A percentile compares a stretch with the other conserved stretches of the same genome.
Conservation (phyloP, 306 rosid genomes). For the Prunus davidiana region DNA sequence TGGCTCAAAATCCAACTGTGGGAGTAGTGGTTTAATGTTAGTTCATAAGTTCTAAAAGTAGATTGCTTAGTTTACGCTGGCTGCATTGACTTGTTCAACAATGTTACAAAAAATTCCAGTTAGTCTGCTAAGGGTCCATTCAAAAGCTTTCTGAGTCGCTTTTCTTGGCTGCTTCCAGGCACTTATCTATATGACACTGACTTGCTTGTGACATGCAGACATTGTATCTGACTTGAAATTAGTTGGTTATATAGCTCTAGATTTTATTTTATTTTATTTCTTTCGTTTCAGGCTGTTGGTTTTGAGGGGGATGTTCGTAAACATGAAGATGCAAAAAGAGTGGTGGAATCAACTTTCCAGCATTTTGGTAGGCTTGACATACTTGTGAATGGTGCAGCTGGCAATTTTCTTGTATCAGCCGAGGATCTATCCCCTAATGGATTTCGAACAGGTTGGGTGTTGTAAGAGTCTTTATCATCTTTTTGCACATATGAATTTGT, state of each 20-base stretch:
- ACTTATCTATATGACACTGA: not conserved
- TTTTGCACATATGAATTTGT: not conserved
- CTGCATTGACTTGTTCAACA: not conserved
- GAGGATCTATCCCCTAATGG: conserved; percentile 97
- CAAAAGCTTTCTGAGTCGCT: not conserved
- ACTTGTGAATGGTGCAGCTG: conserved; percentile 90
- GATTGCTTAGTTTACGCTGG: not conserved
- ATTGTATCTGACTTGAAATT: not conserved
- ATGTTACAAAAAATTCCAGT: not conserved
- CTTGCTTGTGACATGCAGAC: not conserved
- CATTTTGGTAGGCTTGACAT: conserved; percentile 77
- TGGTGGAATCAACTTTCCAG: conserved; percentile 63
- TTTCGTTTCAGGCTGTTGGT: conserved; percentile 55
- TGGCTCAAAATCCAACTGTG: not conserved
- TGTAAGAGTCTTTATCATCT: not conserved
- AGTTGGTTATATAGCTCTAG: not conserved
- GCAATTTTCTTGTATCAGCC: conserved; percentile 74
- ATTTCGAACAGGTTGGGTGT: conserved; percentile 73
- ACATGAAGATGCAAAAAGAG: conserved; percentile 77
- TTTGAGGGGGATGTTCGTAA: conserved; percentile 87
- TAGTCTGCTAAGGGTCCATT: not conserved
- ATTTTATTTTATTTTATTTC: not conserved
- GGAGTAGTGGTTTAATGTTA: not conserved
- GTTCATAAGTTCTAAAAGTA: not conserved
- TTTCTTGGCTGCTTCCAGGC: not conserved